Percentiles rank a stretch among this genome's conserved stretches.
phyloP scores from a whole-genome alignment of 345 rosid genomes.

The Hibiscus mutabilis region DNA sequence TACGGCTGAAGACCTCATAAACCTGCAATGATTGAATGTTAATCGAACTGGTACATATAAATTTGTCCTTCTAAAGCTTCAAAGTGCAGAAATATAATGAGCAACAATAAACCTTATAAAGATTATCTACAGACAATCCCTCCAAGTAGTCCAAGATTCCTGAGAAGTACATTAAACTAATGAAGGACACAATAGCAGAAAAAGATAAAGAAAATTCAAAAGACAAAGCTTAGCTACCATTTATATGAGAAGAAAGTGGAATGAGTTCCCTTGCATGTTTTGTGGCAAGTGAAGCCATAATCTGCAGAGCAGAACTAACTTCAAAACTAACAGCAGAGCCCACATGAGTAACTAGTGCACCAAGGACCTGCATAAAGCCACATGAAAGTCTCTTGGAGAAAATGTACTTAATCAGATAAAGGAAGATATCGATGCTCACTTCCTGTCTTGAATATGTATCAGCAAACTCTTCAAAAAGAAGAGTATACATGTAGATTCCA shows the following conservation, averaged over 20 bases:
- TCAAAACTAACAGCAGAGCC: slow-evolving; percentile 71
- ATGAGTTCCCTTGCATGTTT: slow-evolving; percentile 54
- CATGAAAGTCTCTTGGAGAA: slow-evolving; percentile 5
- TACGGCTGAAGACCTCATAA: slow-evolving; percentile 67
- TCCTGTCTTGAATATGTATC: slow-evolving; percentile 71
- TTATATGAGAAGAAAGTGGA: slow-evolving; percentile 71
- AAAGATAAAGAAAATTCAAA: neutral
- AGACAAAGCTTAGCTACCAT: slow-evolving; percentile 35
- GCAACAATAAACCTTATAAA: slow-evolving; percentile 51
- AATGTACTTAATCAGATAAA: neutral
- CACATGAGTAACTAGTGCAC: slow-evolving; percentile 74
- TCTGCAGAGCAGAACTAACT: slow-evolving; percentile 67
- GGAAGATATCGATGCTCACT: slow-evolving; percentile 28
- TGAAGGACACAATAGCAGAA: slow-evolving; percentile 7
- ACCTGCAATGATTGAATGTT: slow-evolving; percentile 35
- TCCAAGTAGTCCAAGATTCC: slow-evolving; percentile 92
- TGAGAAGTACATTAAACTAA: slow-evolving; percentile 17
- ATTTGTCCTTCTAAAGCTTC: slow-evolving; percentile 9
- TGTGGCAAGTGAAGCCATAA: slow-evolving; percentile 50
- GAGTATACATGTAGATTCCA: slow-evolving; percentile 47
- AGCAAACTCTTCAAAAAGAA: slow-evolving; percentile 58
- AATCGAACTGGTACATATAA: slow-evolving; percentile 11
- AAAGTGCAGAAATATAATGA: slow-evolving; percentile 4
- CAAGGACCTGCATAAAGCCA: slow-evolving; percentile 52
- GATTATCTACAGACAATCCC: slow-evolving; percentile 57